A percentile compares a stretch with the other conserved stretches of the same genome.
phyloP scores from a whole-genome alignment of 345 rosid genomes.

The Aquilaria sinensis region DNA sequence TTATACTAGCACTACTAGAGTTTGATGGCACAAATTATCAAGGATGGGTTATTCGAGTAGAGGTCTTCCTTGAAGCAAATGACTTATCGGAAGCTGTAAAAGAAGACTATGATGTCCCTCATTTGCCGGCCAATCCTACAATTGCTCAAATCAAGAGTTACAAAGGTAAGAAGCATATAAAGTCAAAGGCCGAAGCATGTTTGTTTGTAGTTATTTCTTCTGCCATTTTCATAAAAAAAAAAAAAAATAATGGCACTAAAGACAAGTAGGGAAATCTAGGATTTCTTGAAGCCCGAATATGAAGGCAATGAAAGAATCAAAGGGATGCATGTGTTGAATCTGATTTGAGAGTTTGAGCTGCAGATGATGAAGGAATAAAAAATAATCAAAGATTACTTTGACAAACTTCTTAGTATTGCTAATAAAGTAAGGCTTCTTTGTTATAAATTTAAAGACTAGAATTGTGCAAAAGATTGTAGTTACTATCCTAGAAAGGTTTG shows the following conservation, averaged over 20 bases:
- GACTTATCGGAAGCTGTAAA: too few species aligned
- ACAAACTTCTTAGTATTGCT: too few species aligned
- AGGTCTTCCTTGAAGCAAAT: neutral
- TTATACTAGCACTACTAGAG: too few species aligned
- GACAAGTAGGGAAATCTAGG: too few species aligned
- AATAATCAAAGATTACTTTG: neutral
- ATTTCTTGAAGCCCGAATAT: neutral
- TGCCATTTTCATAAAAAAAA: too few species aligned
- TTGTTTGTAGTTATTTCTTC: too few species aligned
- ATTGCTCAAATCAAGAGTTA: neutral
- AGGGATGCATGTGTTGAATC: neutral
- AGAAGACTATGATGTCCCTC: neutral
- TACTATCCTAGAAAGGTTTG: neutral
- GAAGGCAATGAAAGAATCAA: too few species aligned
- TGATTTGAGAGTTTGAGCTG: neutral
- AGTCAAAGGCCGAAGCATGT: neutral
- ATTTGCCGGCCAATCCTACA: neutral
- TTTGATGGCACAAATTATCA: neutral
- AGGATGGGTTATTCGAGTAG: neutral
- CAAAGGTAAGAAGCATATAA: neutral
- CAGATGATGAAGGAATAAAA: neutral
- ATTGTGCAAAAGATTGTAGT: neutral
- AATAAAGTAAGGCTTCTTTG: too few species aligned
- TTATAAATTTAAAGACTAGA: too few species aligned
- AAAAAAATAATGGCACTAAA: too few species aligned